Evolutionary conservation across 164 flowering plant species (phyloP).

Genomic region (Annona squamosa): DNA sequence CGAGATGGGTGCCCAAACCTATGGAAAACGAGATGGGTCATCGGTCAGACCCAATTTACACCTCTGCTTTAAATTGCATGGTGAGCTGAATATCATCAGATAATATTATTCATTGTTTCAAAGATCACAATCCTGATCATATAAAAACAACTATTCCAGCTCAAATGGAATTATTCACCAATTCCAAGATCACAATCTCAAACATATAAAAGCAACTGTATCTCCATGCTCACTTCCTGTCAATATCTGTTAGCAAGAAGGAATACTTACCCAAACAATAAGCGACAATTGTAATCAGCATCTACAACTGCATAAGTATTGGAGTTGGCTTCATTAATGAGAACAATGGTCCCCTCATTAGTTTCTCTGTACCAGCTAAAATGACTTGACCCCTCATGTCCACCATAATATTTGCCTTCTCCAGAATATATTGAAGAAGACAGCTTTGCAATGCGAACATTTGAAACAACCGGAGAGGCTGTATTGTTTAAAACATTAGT

Average conservation of each 20-base stretch:
- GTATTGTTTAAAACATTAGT: slow-evolving; percentile 20
- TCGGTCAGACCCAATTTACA: no score
- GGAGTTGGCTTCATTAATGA: slow-evolving; percentile 65
- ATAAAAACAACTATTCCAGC: background rate
- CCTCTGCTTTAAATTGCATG: no score
- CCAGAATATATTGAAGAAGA: slow-evolving; percentile 60
- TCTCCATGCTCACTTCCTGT: background rate
- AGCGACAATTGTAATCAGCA: slow-evolving; percentile 75
- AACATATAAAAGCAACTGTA: background rate
- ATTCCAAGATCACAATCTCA: background rate
- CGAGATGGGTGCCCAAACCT: no score
- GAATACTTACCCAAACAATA: slow-evolving; percentile 77
- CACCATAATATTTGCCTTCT: slow-evolving; percentile 91
- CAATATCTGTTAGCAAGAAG: background rate
- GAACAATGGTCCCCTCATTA: slow-evolving; percentile 56
- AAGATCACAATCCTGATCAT: background rate
- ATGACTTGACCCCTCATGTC: slow-evolving; percentile 77
- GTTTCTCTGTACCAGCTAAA: slow-evolving; percentile 96
- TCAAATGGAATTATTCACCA: background rate
- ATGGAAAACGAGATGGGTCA: no score
- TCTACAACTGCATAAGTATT: slow-evolving; percentile 77
- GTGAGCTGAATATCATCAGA: no score
- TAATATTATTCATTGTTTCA: no score
- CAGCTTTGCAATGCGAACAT: slow-evolving; percentile 51
- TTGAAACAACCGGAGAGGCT: slow-evolving; percentile 75